Evolutionary conservation across 2,329 filamentous ascomycete genomes (phyloP), one percentile per base, ranked within the genome.

Genomic region (Phialophora chinensis): DNA sequence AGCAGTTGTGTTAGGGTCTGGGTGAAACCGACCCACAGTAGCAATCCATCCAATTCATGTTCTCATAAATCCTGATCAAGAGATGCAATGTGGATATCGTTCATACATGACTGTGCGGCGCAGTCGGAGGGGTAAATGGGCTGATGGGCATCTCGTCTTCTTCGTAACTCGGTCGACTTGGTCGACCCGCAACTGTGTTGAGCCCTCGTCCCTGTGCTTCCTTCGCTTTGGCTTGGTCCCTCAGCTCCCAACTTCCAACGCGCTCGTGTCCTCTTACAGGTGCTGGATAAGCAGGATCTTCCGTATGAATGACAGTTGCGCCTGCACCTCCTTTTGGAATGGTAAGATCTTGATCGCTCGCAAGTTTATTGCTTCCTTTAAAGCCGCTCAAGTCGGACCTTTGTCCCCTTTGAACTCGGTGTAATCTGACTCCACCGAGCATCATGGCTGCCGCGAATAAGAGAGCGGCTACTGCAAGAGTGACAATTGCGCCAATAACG

Each of bases 211-310:
- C 63, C 20, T 71, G 66, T 31, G 65, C 62, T 20, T 69, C 68
- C 31, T 69, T 62, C 49, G 62, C 58, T 54, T 69, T 69, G 44
- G 68, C 47, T 63, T 71, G 52, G 29, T 70, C 63, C 61, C 79
- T 79, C 75, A 87, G 74, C 73, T 87, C 86, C 86, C 86, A 88
- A 66, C 85, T 87, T 0, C 84, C 85, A 20, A 83, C 77, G 52
- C 85, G 77, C 75, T 87, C 85, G 73, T 87, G 82, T 1, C 80
- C 79, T 17, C 76, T 77, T 23, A 76, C 73, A 44, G 69, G 60
- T 5, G 62, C 61, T 14, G 70, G 58, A 27, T 68, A 58, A 12
- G 60, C 61, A 12, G 70, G 58, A 29, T 69, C 72, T 44, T 63
- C 67, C 23, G 74, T 69, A 2, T 76, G 73, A 63, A 75, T 72